A percentile compares a stretch with the other conserved stretches of the same genome.
phyloP scores from a whole-genome alignment of 2,329 filamentous ascomycete species.

The Thelonectria rubi region DNA sequence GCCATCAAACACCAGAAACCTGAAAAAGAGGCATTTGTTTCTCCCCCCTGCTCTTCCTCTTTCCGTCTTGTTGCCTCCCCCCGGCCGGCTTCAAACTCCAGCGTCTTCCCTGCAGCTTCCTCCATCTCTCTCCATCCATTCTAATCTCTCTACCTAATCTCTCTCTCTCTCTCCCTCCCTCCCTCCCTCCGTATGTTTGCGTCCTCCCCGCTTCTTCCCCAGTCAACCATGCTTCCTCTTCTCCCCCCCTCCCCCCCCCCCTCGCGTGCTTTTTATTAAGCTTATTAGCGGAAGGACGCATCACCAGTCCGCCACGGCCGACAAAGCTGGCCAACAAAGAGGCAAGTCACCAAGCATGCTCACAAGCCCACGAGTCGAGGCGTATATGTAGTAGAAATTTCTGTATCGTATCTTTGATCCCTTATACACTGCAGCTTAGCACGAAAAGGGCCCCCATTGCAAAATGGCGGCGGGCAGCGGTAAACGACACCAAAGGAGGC shows the following conservation, averaged over 20 bases:
- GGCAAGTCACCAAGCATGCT: too few species aligned
- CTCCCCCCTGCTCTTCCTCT: too few species aligned
- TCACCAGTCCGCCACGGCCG: too few species aligned
- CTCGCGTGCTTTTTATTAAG: too few species aligned
- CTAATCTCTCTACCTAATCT: neutral
- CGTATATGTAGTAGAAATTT: slow-evolving; percentile 10
- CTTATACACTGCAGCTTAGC: slow-evolving; percentile 20
- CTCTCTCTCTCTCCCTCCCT: neutral
- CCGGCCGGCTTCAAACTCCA: neutral
- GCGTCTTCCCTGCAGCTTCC: neutral
- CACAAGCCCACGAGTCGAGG: neutral
- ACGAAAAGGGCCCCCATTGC: neutral
- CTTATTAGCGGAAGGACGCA: too few species aligned
- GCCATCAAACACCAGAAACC: too few species aligned
- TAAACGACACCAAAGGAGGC: neutral
- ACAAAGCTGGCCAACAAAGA: too few species aligned
- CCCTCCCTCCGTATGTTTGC: neutral
- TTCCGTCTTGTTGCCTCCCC: neutral
- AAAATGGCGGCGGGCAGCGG: neutral
- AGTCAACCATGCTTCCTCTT: neutral
- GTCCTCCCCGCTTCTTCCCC: slow-evolving; percentile 11
- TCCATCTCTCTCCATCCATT: neutral
- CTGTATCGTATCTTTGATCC: slow-evolving; percentile 22
- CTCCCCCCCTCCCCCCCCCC: slow-evolving; percentile 13
- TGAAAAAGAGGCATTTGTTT: slow-evolving; percentile 11